phyloP scores from a whole-genome alignment of 75 land plant species.

The Chamaecyparis obtusa region DNA sequence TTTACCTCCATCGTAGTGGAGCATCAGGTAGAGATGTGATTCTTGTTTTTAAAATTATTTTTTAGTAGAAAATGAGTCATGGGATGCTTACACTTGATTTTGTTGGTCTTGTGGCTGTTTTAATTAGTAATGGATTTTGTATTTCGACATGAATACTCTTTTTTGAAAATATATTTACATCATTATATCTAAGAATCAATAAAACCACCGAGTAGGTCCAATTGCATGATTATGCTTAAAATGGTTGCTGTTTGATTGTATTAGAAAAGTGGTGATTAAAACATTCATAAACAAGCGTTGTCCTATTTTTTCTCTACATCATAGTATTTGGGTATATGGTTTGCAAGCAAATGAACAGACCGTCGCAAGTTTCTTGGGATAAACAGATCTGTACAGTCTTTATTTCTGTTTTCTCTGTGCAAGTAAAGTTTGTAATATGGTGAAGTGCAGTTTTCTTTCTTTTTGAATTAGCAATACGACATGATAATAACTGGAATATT shows the following conservation, averaged over 20 bases:
- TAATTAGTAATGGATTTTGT: not conserved
- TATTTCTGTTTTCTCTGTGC: too few relatives aligned
- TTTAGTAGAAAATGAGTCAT: not conserved
- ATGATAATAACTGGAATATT: not conserved
- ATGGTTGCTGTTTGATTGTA: not conserved
- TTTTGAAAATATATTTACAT: not conserved
- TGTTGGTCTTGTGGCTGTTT: not conserved
- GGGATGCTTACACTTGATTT: not conserved
- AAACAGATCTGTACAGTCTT: too few relatives aligned
- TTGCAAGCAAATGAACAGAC: not conserved
- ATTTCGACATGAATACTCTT: not conserved
- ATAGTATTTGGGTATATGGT: too few relatives aligned
- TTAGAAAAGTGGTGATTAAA: not conserved
- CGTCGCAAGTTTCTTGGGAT: too few relatives aligned
- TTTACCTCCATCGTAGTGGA: slow-evolving; percentile 78
- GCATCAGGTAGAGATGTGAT: slow-evolving; percentile 55
- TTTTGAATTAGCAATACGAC: not conserved
- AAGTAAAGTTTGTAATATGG: too few relatives aligned
- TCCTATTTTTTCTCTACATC: not conserved
- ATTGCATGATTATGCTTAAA: not conserved
- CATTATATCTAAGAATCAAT: not conserved
- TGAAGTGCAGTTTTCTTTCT: too few relatives aligned
- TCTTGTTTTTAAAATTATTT: not conserved
- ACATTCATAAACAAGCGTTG: not conserved
- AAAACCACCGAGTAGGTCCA: not conserved